Evolutionary conservation across 306 rosid species (phyloP).

Genomic region (Hylodesmum podocarpum): DNA sequence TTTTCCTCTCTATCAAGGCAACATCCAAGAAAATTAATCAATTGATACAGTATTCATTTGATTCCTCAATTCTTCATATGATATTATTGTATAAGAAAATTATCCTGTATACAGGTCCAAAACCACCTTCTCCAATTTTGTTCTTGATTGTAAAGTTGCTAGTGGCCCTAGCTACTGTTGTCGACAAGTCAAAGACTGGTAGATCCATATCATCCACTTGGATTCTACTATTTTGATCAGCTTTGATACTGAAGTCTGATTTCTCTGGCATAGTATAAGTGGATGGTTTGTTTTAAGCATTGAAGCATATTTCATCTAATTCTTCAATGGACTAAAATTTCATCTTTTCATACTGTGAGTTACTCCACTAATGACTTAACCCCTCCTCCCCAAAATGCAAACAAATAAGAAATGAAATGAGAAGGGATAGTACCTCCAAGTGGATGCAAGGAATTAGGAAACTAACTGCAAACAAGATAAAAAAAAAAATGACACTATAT

Average conservation of each 20-base stretch:
- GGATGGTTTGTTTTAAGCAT: not conserved
- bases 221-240: conserved; percentile 31
- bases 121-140: conserved; percentile 62
- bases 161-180: conserved; percentile 48
- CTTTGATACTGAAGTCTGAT: conserved; percentile 12
- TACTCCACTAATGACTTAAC: not conserved
- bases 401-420: not conserved
- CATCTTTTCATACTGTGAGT: not conserved
- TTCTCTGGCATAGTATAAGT: not conserved
- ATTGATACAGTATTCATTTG: not conserved
- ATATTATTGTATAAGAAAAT: not conserved
- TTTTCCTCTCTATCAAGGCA: conserved; percentile 51
- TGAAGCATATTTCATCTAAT: not conserved
- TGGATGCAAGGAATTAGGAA: not conserved
- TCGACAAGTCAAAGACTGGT: conserved; percentile 42
- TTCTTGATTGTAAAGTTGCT: conserved; percentile 37
- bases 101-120: conserved; percentile 61
- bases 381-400: not conserved
- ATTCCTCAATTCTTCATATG: not conserved
- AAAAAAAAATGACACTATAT: not conserved
- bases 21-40: conserved; percentile 44
- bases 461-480: not conserved
- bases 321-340: not conserved
- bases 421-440: not conserved
- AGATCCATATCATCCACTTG: conserved; percentile 55